Conservation (phyloP, 2,329 filamentous ascomycete species). For the Diaporthe ampelina region DNA sequence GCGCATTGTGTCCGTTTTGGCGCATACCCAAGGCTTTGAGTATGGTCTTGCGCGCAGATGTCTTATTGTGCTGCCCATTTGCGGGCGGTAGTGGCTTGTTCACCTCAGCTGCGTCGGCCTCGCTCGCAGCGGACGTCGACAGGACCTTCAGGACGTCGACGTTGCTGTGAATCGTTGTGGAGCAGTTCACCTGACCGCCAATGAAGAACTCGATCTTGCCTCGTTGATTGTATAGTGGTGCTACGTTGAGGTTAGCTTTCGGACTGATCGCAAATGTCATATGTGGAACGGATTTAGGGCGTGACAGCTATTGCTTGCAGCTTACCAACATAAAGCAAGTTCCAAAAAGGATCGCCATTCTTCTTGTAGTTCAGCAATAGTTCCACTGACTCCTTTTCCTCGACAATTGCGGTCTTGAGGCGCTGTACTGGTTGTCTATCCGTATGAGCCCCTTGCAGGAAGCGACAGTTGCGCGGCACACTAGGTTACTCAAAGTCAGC, state of each 20-base stretch:
- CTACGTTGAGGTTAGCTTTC: neutral
- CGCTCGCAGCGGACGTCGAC: slow-evolving; percentile 17
- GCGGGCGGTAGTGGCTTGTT: slow-evolving; percentile 11
- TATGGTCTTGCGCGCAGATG: slow-evolving; percentile 36
- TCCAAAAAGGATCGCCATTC: slow-evolving; percentile 67
- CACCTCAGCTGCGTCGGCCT: neutral
- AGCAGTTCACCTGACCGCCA: slow-evolving; percentile 70
- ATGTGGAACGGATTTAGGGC: neutral
- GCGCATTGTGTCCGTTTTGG: slow-evolving; percentile 5
- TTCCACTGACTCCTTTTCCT: slow-evolving; percentile 38
- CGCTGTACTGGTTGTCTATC: slow-evolving; percentile 52
- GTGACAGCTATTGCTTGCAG: slow-evolving; percentile 46
- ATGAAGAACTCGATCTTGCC: slow-evolving; percentile 67
- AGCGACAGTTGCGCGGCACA: slow-evolving; percentile 62
- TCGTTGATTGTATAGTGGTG: slow-evolving; percentile 61
- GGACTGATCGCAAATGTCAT: neutral
- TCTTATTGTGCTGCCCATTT: neutral
- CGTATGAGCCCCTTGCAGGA: slow-evolving; percentile 60
- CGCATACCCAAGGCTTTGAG: slow-evolving; percentile 42
- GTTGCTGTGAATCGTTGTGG: slow-evolving; percentile 63
- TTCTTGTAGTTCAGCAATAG: slow-evolving; percentile 59
- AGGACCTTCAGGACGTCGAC: slow-evolving; percentile 60
- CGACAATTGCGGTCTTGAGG: slow-evolving; percentile 31
- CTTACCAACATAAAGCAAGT: slow-evolving; percentile 64
- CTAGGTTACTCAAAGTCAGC: neutral